phyloP scores from a whole-genome alignment of 495 filamentous ascomycete species.

The Neurospora terricola region DNA sequence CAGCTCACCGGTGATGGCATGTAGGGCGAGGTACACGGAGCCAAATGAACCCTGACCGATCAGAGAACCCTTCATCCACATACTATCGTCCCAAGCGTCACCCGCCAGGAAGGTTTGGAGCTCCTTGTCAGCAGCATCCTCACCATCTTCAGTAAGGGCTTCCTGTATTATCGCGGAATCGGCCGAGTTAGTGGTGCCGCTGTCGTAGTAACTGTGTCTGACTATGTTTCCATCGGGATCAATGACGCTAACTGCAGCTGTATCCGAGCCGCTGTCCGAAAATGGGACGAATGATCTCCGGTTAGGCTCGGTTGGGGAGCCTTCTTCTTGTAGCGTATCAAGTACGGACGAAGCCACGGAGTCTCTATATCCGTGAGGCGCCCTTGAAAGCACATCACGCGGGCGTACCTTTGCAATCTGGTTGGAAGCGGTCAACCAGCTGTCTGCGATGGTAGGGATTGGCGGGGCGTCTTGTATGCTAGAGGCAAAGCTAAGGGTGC shows the following conservation, averaged over 20 bases:
- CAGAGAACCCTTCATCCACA: conserved; percentile 98
- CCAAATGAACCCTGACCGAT: conserved; percentile 98
- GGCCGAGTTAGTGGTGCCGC: conserved; percentile 59
- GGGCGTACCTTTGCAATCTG: conserved; percentile 40
- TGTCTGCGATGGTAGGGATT: conserved; percentile 92
- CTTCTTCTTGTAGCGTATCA: conserved; percentile 77
- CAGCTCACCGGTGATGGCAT: conserved; percentile 91
- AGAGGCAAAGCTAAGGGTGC: conserved; percentile 85
- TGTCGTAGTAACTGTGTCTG: conserved; percentile 75
- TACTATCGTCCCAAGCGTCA: conserved; percentile 87
- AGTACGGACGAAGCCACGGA: conserved; percentile 81
- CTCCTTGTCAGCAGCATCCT: conserved; percentile 70
- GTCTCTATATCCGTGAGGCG: conserved; percentile 56
- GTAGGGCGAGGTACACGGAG: conserved; percentile 92
- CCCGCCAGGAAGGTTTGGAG: conserved; percentile 75
- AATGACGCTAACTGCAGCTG: conserved; percentile 49
- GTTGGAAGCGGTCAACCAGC: conserved; percentile 63
- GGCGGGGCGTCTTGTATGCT: conserved; percentile 83
- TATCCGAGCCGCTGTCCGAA: conserved; percentile 65
- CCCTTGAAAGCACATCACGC: conserved; percentile 29
- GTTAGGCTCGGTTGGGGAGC: conserved; percentile 72
- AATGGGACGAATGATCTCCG: conserved; percentile 96
- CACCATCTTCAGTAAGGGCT: conserved; percentile 75
- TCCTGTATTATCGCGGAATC: conserved; percentile 44
- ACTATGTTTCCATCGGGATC: conserved; percentile 63